Percentiles rank a stretch among this genome's conserved stretches.
Conservation (phyloP, 805 yeast genomes). For the Metschnikowia borealis region DNA sequence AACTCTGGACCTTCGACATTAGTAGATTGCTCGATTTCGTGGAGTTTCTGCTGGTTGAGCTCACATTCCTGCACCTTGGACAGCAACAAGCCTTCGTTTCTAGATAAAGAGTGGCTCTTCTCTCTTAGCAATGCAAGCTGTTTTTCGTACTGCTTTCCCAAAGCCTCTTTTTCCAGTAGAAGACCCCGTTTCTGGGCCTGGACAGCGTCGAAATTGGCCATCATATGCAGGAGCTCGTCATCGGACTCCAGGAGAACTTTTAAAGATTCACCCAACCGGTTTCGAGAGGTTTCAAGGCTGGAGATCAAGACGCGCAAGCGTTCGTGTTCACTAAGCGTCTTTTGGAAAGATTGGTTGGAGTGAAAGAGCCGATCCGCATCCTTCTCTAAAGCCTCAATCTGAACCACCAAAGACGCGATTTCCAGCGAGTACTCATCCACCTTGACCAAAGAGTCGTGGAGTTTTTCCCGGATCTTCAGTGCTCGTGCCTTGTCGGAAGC, state of each 20-base stretch:
- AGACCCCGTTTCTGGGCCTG: conserved; percentile 17
- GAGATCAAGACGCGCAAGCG: conserved; percentile 33
- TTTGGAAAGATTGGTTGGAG: conserved; percentile 78
- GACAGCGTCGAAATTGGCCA: conserved; percentile 27
- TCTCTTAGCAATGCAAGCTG: conserved; percentile 20
- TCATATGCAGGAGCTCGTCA: conserved; percentile 26
- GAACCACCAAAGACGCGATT: conserved; percentile 44
- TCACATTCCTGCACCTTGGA: conserved; percentile 38
- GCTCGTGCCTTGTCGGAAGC: conserved; percentile 73
- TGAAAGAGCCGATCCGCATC: conserved; percentile 64
- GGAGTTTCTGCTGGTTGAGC: conserved; percentile 12
- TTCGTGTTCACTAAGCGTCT: conserved; percentile 60
- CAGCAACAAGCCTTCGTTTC: conserved; percentile 48
- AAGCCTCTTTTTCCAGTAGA: conserved; percentile 11
- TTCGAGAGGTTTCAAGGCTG: conserved; percentile 41
- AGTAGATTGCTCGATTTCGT: not conserved
- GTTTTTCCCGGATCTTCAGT: conserved; percentile 46
- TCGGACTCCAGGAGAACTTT: conserved; percentile 41
- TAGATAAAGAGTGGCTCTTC: conserved; percentile 31
- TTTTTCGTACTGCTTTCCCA: conserved; percentile 13
- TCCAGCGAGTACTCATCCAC: conserved; percentile 45
- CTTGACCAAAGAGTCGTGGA: conserved; percentile 39
- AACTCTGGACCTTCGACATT: not conserved
- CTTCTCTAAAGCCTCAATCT: conserved; percentile 50
- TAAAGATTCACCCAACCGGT: conserved; percentile 46